phyloP scores from a whole-genome alignment of 805 yeast species.

The Saccharomycopsis vini region DNA sequence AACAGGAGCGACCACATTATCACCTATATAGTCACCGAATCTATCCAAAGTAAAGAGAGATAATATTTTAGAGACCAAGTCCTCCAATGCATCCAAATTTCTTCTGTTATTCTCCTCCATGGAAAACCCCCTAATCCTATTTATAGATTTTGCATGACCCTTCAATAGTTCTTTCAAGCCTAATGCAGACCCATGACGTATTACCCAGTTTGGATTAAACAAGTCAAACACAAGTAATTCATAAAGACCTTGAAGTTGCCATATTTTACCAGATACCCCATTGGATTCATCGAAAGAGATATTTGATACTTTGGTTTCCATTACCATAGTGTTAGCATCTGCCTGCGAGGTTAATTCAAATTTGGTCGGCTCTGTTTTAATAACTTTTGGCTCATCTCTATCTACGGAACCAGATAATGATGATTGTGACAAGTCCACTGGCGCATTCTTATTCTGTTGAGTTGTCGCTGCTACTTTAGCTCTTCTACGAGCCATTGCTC shows the following conservation, averaged over 20 bases:
- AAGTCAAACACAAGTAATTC: conserved; percentile 72
- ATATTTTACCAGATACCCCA: conserved; percentile 63
- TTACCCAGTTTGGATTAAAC: conserved; percentile 85
- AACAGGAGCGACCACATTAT: conserved; percentile 97
- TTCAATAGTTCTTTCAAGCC: conserved; percentile 82
- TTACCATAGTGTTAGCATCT: conserved; percentile 72
- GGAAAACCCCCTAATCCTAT: conserved; percentile 61
- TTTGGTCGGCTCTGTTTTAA: conserved; percentile 21
- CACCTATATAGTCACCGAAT: conserved; percentile 95
- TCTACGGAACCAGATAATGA: conserved; percentile 51
- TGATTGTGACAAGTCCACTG: conserved; percentile 65
- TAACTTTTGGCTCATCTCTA: conserved; percentile 13
- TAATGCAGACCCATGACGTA: conserved; percentile 90
- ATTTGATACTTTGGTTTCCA: conserved; percentile 53
- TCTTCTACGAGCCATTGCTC: conserved; percentile 90
- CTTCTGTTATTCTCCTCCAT: conserved; percentile 52
- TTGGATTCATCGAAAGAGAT: conserved; percentile 54
- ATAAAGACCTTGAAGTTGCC: conserved; percentile 93
- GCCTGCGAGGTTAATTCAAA: conserved; percentile 68
- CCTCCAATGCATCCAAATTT: conserved; percentile 71
- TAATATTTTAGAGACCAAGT: conserved; percentile 74
- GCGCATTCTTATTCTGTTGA: conserved; percentile 33
- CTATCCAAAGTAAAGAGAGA: conserved; percentile 87
- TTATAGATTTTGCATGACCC: conserved; percentile 79
- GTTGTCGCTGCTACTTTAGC: conserved; percentile 65